These are phyloP conservation scores for Panicum virgatum DNA, from an alignment of 202 grass and related monocot species.

Conservation along the genomic window DNA sequence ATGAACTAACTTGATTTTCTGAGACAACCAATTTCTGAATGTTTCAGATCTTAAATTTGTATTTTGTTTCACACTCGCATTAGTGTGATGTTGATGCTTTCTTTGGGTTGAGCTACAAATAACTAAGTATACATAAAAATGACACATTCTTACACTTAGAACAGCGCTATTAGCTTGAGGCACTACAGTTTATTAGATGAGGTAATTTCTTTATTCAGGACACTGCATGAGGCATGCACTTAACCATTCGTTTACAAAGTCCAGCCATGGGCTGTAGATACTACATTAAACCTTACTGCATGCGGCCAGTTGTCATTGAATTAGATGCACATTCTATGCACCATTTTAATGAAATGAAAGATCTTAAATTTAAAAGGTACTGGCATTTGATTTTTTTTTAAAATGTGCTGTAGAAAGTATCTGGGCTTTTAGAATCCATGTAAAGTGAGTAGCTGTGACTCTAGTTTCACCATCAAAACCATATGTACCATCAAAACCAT, in stretches of 20 bases:
- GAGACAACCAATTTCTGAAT: constrained; percentile 9
- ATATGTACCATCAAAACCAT: no score
- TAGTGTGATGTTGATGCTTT: constrained; percentile 13
- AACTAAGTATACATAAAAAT: constrained; percentile 6
- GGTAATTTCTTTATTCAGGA: background rate
- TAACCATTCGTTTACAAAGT: background rate
- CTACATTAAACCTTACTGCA: background rate
- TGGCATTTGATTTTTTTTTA: background rate
- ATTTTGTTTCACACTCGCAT: background rate
- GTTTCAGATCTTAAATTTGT: background rate
- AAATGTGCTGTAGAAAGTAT: background rate
- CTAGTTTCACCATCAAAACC: background rate
- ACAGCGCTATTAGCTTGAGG: background rate
- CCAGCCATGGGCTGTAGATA: background rate
- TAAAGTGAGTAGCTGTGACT: background rate
- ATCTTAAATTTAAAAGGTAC: background rate
- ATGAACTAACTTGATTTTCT: background rate
- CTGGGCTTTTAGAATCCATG: background rate
- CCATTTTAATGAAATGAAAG: constrained; percentile 13
- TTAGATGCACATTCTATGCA: background rate
- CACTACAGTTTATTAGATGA: background rate
- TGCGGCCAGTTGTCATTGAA: background rate
- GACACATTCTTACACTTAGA: background rate
- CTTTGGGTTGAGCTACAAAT: background rate
- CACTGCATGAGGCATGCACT: background rate